Base-by-base conservation (phyloP, 1,139 yeast species). In the Pichia sp. region DNA sequence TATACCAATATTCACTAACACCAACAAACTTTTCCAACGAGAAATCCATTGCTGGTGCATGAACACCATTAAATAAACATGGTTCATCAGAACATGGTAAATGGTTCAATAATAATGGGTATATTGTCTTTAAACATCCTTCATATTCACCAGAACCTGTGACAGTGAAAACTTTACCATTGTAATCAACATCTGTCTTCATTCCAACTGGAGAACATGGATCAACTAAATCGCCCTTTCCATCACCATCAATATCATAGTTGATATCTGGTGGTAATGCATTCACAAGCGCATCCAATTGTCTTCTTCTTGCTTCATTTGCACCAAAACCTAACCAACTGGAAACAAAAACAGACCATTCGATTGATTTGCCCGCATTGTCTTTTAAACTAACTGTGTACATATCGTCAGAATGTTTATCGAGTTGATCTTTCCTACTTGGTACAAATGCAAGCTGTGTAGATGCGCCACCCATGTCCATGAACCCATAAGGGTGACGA, bases 401-500 rank as follows among this genome's bases (percentile, higher is more conserved):
- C 41, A 85, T 72, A 61, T 85, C 91, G 33, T 85, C 86, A 35
- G 66, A 62, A 61, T 85, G 91, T 53, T 73, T 75, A 24, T 65
- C 63, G 14, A 81, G 65, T 49, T 85, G 85, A 22, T 71, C 70
- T 9, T 55, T 53, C 14, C 73, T 69, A 3, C 81, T 76, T 0
- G 94, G 94, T 15, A 81, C 85, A 70, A 85, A 86, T 10, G 93
- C 88, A 30, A 86, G 76, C 58, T 86, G 95, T 0, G 90, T 83
- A 4, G 91, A 84, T 0, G 94, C 95, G 18, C 95, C 95, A 8
- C 95, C 95, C 95, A 85, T 85, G 63, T 85, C 95, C 91, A 86
- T 84, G 58, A 86, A 85, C 2, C 95, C 95, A 58, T 74, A 80
- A 18, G 54, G 48, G 12, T 40, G 42, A 11, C 15, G 33, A 18